Evolutionary conservation across 768 basidiomycete species (phyloP), one percentile per base, ranked within the genome.

Genomic region (Lactifluus piperatus): DNA sequence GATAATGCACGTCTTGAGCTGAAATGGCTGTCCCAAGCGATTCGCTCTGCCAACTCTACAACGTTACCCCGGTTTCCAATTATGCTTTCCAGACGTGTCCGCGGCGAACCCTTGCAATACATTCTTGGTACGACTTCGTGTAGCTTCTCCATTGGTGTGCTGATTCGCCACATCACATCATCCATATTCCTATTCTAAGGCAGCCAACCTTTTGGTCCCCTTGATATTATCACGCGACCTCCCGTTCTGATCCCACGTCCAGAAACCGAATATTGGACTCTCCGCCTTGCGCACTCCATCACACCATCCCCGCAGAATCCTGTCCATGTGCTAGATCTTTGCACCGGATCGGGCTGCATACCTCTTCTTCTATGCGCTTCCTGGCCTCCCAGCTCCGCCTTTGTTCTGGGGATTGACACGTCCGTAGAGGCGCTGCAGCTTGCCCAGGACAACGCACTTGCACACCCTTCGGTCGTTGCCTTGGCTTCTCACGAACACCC

Each of bases 201-300:
- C n/a, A 84, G 81, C 30, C 87, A 90, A 67, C 91, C 92, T 0
- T 97, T 98, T 71, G 92, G 93, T 9, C 82, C 86, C 5, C 81
- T 98, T 48, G 77, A 81, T 65, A 78, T 97, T 66, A 74, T 83
- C 59, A 76, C 79, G 10, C 81, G 89, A 18, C 76, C 86, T 2
- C 95, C 95, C 1, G 84, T 86, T 18, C 83, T 98, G 63, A 97
- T 98, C 44, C 95, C 95, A 13, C 86, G 95, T 14, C 90, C 94
- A 45, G 95, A 99, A 72, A 99, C 95, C 0, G 92, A 97, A 68
- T 72, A 91, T 63, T 91, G 88, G 88, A 76, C 85, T 7, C 70
- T 82, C 9, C 78, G 76, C 51, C 79, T 93, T 56, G 77, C 84
- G 27, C 73, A 78, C 13, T 67, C 69, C n/a, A 66, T 81, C 51